Evolutionary conservation across 768 basidiomycete species (phyloP), one percentile per base, ranked within the genome.

Genomic region (Clitopilus passeckerianus): DNA sequence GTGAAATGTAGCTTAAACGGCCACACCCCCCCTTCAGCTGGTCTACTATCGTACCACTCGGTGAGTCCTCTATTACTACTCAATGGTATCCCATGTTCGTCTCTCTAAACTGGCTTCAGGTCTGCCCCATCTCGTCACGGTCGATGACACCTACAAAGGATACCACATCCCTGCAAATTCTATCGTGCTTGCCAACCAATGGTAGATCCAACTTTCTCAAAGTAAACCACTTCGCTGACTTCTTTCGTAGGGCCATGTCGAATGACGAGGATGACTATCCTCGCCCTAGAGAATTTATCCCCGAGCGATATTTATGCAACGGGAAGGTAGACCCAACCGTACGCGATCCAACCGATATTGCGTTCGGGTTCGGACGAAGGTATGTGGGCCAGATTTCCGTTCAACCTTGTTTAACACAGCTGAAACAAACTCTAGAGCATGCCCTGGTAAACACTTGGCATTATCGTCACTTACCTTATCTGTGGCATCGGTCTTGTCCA

Each of bases 361-460:
- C 65, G 6, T 69, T 71, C 57, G 70, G 68, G 12, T 71, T 71
- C 34, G 62, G 63, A 37, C 50, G 63, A 52, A 54, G 69, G 70
- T 61, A 56, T 7, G 27, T 30, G 7, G 4, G 56, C 46, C 16
- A 6, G 12, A 14, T 33, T 23, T 22, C 22, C 10, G 23, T n/a
- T 16, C 14, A n/a, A 33, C 33, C 55, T 15, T n/a, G n/a, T n/a
- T n/a, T 6, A 5, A 16, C 9, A 53, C 53, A 24, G 15, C 16
- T 16, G 22, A 16, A 24, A 7, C 58, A 30, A 30, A 30, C 27
- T 30, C 27, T 30, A 69, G 70, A 7, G 69, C 76, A 20, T 80
- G 80, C 59, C 77, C 76, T 34, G 83, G 83, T 0, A 66, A 79
- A 72, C 71, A 80, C 61, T 72, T 85, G 55, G 84, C 83, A 0